Evolutionary conservation across 176 grass and related monocot species (phyloP), one percentile per base, ranked within the genome.

Genomic region (Puya raimondii): DNA sequence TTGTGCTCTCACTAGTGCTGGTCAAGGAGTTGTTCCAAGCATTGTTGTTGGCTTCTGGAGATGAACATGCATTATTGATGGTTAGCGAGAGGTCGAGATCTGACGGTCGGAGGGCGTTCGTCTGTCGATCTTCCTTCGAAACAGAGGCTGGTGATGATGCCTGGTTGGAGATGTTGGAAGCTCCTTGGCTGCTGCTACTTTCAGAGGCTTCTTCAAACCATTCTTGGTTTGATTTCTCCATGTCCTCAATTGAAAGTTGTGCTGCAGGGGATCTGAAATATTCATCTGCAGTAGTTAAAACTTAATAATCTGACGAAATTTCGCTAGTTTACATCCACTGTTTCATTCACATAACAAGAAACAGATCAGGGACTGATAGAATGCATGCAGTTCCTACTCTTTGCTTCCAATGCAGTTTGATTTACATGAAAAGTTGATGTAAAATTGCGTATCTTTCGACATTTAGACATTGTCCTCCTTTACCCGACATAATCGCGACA

Each of bases 181-280:
- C 26, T n/a, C 49, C 75, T 58, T 81, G 85, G 85, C 85, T 88
- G 70, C 85, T 88, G 77, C 80, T n/a, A n/a, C n/a, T 84, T 61
- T 84, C 81, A 21, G 85, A 88, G 65, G 47, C 3, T 52, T 88
- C 85, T 70, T 81, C 85, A 47, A 70, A 80, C 48, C 51, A 26
- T 67, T 80, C 85, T 71, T 78, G 81, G 67, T 49, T 65, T 54
- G 67, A 51, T 68, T 52, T 63, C 11, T 84, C 74, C 85, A 88
- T 88, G 52, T 67, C 74, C 63, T 14, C 25, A 76, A 13, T 51
- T 51, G 48, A 22, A 18, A 20, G 9, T 61, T 61, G 21, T 21
- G 7, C 33, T 23, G 16, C 76, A 21, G 33, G 16, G 13, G 61
- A 51, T 59, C 57, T 70, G 58, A 4, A 69, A 5, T 21, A 18